Percentiles rank a stretch among this genome's conserved stretches.
Evolutionary conservation across 352 stramenopile genomes (phyloP).

Genomic region (Phytopythium montanum): DNA sequence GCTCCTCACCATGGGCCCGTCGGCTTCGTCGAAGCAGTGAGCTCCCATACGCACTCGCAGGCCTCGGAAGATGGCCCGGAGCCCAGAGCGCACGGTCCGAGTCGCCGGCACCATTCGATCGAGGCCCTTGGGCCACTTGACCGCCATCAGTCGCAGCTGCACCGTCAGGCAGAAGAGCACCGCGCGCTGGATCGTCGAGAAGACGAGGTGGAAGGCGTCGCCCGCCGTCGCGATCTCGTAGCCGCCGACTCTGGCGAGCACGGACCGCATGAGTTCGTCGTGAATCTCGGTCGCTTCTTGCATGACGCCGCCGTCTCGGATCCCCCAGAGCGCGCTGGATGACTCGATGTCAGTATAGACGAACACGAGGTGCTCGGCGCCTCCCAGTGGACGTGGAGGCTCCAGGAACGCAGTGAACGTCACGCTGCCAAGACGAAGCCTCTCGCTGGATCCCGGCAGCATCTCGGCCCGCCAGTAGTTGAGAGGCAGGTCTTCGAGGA

Average conservation of each 20-base stretch:
- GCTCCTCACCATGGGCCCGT: constrained; percentile 40
- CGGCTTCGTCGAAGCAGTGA: constrained; percentile 32
- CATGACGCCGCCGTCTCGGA: constrained; percentile 41
- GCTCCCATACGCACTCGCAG: constrained; percentile 6
- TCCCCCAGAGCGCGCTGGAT: constrained; percentile 66
- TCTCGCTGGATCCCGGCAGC: background rate
- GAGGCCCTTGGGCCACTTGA: too few relatives aligned
- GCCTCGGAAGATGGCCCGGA: too few relatives aligned
- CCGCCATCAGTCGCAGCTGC: too few relatives aligned
- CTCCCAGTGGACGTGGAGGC: background rate
- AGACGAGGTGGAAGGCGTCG: constrained; percentile 79
- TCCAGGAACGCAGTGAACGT: background rate
- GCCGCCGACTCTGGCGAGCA: constrained; percentile 49
- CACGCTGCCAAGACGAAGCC: background rate
- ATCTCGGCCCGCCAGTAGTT: background rate
- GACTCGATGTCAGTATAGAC: constrained; percentile 84
- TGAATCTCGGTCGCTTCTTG: constrained; percentile 63
- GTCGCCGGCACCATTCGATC: too few relatives aligned
- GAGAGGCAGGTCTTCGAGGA: background rate
- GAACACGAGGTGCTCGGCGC: constrained; percentile 44
- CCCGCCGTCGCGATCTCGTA: constrained; percentile 83
- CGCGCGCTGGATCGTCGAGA: constrained; percentile 62
- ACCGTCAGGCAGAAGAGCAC: constrained; percentile 47
- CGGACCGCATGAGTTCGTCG: constrained; percentile 57
- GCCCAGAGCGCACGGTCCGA: too few relatives aligned